A percentile compares a stretch with the other conserved stretches of the same genome.
Conservation (phyloP, 306 rosid genomes). For the Crotalaria pallida region DNA sequence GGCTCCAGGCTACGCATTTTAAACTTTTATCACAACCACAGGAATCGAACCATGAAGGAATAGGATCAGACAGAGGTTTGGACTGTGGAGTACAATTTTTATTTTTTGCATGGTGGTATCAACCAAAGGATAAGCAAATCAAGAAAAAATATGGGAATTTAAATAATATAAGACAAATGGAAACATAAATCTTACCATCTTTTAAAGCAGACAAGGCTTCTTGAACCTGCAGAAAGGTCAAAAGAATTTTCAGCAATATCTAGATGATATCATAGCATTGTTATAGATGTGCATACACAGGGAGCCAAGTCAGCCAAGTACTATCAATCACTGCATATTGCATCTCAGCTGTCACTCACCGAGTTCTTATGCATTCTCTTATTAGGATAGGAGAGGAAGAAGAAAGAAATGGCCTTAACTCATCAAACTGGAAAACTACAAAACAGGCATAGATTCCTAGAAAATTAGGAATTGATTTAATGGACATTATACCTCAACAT, state of each 20-base stretch:
- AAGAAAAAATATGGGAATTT: conserved; percentile 3
- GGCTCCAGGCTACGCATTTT: not conserved
- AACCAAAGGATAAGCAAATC: conserved; percentile 6
- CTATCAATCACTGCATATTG: not conserved
- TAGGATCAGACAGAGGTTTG: not conserved
- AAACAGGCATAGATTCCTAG: not conserved
- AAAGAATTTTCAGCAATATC: conserved; percentile 8
- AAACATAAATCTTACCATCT: conserved; percentile 51
- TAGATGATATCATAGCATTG: conserved; percentile 2
- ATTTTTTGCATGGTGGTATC: not conserved
- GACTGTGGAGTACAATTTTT: not conserved
- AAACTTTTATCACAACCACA: not conserved
- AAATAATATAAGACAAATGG: not conserved
- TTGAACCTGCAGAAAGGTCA: conserved; percentile 47
- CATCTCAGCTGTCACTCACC: not conserved
- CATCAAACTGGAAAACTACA: not conserved
- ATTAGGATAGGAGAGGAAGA: not conserved
- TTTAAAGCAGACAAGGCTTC: conserved; percentile 55
- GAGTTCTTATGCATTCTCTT: not conserved
- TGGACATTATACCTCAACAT: not conserved
- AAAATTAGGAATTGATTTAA: not conserved
- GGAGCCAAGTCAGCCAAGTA: not conserved
- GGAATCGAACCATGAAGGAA: not conserved
- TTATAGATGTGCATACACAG: not conserved
- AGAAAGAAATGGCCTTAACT: not conserved